Conservation (phyloP, 164 flowering plant genomes). For the Cinnamomum micranthum region DNA sequence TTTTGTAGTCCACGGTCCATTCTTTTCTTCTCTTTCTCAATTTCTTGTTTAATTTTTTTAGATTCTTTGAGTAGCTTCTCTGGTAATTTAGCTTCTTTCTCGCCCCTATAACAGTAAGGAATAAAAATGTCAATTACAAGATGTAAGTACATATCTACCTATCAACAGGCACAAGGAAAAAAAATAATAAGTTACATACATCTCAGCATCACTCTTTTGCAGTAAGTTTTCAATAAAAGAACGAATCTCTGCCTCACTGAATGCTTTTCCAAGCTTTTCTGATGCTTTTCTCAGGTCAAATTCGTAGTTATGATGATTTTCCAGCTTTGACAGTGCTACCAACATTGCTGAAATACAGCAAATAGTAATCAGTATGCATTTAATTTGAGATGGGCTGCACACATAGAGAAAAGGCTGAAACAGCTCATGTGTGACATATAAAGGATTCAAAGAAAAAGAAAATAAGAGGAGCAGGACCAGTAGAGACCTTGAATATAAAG, state of each 20-base stretch:
- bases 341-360: conserved; percentile 51
- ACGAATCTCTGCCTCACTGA: conserved; percentile 62
- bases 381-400: neutral
- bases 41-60: conserved; percentile 61
- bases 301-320: conserved; percentile 24
- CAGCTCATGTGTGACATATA: too few species aligned
- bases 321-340: conserved; percentile 36
- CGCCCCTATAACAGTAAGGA: conserved; percentile 43
- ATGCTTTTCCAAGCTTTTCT: conserved; percentile 58
- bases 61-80: conserved; percentile 58
- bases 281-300: conserved; percentile 50
- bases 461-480: too few species aligned
- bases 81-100: conserved; percentile 55
- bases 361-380: conserved; percentile 1
- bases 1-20: conserved; percentile 58
- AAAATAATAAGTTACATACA: conserved; percentile 38
- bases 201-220: conserved; percentile 46
- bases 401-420: too few species aligned
- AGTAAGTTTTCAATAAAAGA: conserved; percentile 38
- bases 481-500: too few species aligned
- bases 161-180: neutral
- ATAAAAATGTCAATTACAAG: neutral
- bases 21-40: conserved; percentile 67
- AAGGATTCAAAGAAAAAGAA: too few species aligned
- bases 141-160: neutral